Evolutionary conservation across 2,329 filamentous ascomycete genomes (phyloP), one percentile per base, ranked within the genome.

Genomic region (Penicillium rolfsii): DNA sequence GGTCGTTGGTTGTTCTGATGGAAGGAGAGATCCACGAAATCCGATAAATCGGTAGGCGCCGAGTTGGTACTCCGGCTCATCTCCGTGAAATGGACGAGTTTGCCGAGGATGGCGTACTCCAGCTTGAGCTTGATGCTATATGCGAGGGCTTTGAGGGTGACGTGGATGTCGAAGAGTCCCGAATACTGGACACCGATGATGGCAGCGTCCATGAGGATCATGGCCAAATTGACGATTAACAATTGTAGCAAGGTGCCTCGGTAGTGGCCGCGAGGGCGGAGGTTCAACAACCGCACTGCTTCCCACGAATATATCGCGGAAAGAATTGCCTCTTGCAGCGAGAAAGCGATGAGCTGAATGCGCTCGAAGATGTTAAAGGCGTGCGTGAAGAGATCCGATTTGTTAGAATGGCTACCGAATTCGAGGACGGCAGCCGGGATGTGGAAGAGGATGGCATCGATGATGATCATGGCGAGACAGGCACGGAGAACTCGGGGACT

Each of bases 301-400:
- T 85, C 81, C 62, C 70, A 72, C 45, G 86, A 84, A 66, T 84
- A 86, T 14, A 84, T 71, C 0, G 73, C 67, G 1, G 83, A 84
- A 46, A 86, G 77, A 38, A 84, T 75, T 40, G 80, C 72, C 62
- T 86, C 84, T 69, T 86, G 84, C 5, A 84, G 40, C 59, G 81
- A 84, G 69, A 86, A 86, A 8, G 82, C 75, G 3, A 81, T 79
- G 53, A 86, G 77, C 65, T 86, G 83, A 11, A 85, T 75, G 64
- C 82, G 81, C 62, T 86, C 84, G 70, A 83, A 77, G 49, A 81
- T 63, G 30, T 76, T 73, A 65, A 79, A 81, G 1, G 69, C 76
- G 0, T 60, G 24, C 3, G 65, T 62, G 58, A 76, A 78, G 5
- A 66, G 59, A 1, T 19, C 16, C 0, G 65, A 65, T 53, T 67